Base-by-base conservation (phyloP, 1,284 basidiomycete genomes). In the Ganoderma meredithae region DNA sequence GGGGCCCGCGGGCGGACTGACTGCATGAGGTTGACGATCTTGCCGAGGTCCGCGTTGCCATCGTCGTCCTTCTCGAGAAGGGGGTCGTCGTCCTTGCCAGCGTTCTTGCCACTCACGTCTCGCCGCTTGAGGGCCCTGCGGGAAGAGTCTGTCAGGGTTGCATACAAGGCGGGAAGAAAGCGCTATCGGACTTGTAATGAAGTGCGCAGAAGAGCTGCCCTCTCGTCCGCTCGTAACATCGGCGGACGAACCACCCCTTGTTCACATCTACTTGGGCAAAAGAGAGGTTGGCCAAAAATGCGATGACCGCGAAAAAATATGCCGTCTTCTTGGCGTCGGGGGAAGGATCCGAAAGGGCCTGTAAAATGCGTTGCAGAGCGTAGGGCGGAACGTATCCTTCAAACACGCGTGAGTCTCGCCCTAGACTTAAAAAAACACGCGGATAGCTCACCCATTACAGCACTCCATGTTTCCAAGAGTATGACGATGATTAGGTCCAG, bases 21-120 rank as follows among this genome's bases (percentile, higher is more conserved):
- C 89, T 90, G 89, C 89, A 91, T 91, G 49, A 91, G 81, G 75
- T 91, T 91, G 9, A 91, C 86, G 52, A 92, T 89, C 77, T 88
- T 90, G 7, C 89, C 90, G n/a, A 92, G 79, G 69, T 91, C 88
- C 3, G 90, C 89, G 67, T 81, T 84, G 33, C 75, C 75, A 67
- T 84, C 82, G 17, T 83, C 81, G 2, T 81, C 85, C 36, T 85
- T 79, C n/a, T 78, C 74, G 22, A 60, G 58, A 9, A 60, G 17
- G 41, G 73, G 71, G 63, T 77, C 67, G 17, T 74, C 69, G 15
- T 78, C 78, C 17, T 81, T 76, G 62, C 83, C 85, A 1, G 79
- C 77, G 15, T 80, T 76, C 63, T 84, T 86, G 1, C 92, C 91
- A 61, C 86, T 88, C 59, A 88, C 83, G 78, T 86, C 93, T 68